phyloP scores from a whole-genome alignment of 176 grass and related monocot genomes.

The Tuctoria greenei region DNA sequence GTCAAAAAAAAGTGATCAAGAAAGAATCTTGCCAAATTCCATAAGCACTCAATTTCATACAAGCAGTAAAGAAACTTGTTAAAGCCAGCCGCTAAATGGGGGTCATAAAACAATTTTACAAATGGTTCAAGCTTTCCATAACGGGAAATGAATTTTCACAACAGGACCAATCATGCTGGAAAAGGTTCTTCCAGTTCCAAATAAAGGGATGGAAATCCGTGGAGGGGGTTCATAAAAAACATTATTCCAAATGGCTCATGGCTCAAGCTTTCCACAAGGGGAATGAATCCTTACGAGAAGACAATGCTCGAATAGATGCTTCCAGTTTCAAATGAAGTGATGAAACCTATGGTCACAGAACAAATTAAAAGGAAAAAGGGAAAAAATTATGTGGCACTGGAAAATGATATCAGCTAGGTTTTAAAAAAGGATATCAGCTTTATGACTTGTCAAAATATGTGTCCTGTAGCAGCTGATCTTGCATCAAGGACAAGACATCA shows the following conservation, averaged over 20 bases:
- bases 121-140: background rate
- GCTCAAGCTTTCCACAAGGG: background rate
- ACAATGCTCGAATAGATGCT: background rate
- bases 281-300: background rate
- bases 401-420: background rate
- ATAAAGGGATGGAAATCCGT: background rate
- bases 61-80: background rate
- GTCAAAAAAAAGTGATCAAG: constrained; percentile 19
- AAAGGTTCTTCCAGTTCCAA: background rate
- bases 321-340: background rate
- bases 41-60: background rate
- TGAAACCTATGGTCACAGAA: background rate
- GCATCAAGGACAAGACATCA: background rate
- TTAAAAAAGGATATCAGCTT: background rate
- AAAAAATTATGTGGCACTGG: background rate
- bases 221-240: background rate
- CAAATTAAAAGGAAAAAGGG: background rate
- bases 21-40: constrained; percentile 14
- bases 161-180: background rate
- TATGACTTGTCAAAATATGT: background rate
- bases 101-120: background rate
- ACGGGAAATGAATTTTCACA: background rate
- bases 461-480: background rate
- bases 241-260: background rate
- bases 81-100: background rate